Base-by-base conservation (phyloP, 495 filamentous ascomycete species). In the Penicillium paradoxum region DNA sequence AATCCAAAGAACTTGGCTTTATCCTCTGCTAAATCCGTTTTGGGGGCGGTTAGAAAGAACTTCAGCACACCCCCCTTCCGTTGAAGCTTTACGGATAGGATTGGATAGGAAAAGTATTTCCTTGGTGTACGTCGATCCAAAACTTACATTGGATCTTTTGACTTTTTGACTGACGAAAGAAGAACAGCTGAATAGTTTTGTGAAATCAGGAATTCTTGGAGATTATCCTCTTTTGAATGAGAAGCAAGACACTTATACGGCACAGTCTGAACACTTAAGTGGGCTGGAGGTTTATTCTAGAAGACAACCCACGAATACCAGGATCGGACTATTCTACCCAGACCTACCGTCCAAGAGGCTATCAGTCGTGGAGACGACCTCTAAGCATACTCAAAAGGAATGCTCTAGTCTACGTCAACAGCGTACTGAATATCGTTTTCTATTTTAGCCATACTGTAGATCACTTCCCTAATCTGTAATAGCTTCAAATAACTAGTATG, bases 61-160 rank as follows among this genome's bases (percentile, higher is more conserved):
- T 86, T 86, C 54, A 81, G 81, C 14, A 77, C 81, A 2, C 60
- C 85, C 46, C 80, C 81, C 9, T 86, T 83, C 53, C 82, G 76
- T 51, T 70, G 83, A 33, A 78, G 83, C 22, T 85, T 83, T 58
- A 73, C 85, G 30, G 83, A 86, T 55, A 75, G 83, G 27, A 68
- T 85, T 45, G 83, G 83, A 0, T 67, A 83, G 42, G 71, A 82
- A 15, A 77, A 81, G 47, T 86, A 86, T 59, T 57, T 83, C 24
- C 72, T 79, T 5, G 83, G 82, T 7, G 78, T 83, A 32, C 10
- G 10, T 32, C n/a, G n/a, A n/a, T n/a, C 4, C n/a, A n/a, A n/a
- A n/a, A n/a, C n/a, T n/a, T n/a, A n/a, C n/a, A n/a, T n/a, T n/a
- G n/a, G n/a, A n/a, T 32, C 2, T 6, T 32, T 11, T 2, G 9